These are phyloP conservation scores for Candida anutae DNA, from an alignment of 1,139 yeast genomes.

Conservation along the genomic window DNA sequence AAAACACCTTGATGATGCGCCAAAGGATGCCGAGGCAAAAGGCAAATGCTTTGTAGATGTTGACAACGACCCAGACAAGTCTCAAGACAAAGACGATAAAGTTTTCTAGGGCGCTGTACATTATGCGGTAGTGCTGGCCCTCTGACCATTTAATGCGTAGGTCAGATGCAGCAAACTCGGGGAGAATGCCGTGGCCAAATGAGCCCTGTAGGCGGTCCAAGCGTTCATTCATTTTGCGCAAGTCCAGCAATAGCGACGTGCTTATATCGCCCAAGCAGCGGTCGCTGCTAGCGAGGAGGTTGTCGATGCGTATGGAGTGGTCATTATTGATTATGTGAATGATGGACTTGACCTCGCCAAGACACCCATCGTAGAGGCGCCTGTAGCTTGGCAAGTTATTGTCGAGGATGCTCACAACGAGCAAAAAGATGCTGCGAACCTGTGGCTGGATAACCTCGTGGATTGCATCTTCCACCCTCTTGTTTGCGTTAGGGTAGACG, in stretches of 20 bases:
- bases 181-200: slow-evolving; percentile 18
- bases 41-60: slow-evolving; percentile 38
- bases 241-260: slow-evolving; percentile 67
- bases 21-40: slow-evolving; percentile 26
- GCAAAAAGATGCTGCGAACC: slow-evolving; percentile 17
- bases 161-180: slow-evolving; percentile 8
- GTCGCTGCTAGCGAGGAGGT: slow-evolving; percentile 62
- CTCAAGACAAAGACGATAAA: slow-evolving; percentile 58
- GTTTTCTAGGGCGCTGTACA: slow-evolving; percentile 37
- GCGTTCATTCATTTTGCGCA: slow-evolving; percentile 63
- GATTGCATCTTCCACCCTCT: slow-evolving; percentile 12
- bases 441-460: slow-evolving; percentile 14
- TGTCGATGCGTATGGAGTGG: slow-evolving; percentile 50
- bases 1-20: slow-evolving; percentile 26
- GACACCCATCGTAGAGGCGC: slow-evolving; percentile 22
- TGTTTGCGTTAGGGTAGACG: slow-evolving; percentile 23
- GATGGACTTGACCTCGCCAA: slow-evolving; percentile 31
- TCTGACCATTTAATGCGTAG: slow-evolving; percentile 6
- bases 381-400: slow-evolving; percentile 31
- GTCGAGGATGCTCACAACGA: slow-evolving; percentile 25
- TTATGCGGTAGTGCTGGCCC: slow-evolving; percentile 19
- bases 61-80: slow-evolving; percentile 64
- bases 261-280: slow-evolving; percentile 75
- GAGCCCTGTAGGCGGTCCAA: slow-evolving; percentile 47
- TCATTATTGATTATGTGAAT: slow-evolving; percentile 34